These are phyloP conservation scores for Malassezia furfur DNA, from an alignment of 1,284 basidiomycete genomes.

Conservation along the genomic window DNA sequence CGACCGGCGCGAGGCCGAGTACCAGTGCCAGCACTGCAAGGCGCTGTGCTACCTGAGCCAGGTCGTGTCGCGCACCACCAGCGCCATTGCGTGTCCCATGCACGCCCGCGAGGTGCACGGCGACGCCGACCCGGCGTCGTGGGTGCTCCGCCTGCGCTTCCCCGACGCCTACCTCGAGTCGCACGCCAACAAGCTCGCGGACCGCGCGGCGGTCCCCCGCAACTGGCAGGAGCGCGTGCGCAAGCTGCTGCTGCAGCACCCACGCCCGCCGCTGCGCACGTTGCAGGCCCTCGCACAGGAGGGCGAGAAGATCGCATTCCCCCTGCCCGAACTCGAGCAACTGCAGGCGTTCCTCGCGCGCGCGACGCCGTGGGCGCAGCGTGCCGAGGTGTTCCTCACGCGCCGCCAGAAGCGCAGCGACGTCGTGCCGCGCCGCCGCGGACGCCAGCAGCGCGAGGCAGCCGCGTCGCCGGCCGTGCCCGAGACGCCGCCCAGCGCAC, in stretches of 20 bases:
- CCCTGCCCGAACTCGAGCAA: constrained; percentile 62
- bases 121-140: constrained; percentile 54
- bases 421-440: constrained; percentile 3
- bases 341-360: constrained; percentile 68
- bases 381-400: constrained; percentile 50
- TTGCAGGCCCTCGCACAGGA: constrained; percentile 70
- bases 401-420: constrained; percentile 52
- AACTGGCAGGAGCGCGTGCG: constrained; percentile 65
- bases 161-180: constrained; percentile 63
- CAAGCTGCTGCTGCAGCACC: constrained; percentile 55
- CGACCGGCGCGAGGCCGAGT: constrained; percentile 81
- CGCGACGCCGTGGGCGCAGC: constrained; percentile 73
- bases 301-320: constrained; percentile 71
- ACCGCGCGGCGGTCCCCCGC: constrained; percentile 65
- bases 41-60: constrained; percentile 91
- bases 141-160: constrained; percentile 67
- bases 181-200: constrained; percentile 46
- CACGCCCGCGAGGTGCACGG: constrained; percentile 71
- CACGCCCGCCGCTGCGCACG: constrained; percentile 63
- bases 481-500: constrained; percentile 1
- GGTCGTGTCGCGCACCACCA: constrained; percentile 56
- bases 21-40: constrained; percentile 89
- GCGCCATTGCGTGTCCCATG: constrained; percentile 69
- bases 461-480: neutral
- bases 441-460: neutral